phyloP scores from a whole-genome alignment of 192 early-diverging fungal species.

The Coemansia sp. region DNA sequence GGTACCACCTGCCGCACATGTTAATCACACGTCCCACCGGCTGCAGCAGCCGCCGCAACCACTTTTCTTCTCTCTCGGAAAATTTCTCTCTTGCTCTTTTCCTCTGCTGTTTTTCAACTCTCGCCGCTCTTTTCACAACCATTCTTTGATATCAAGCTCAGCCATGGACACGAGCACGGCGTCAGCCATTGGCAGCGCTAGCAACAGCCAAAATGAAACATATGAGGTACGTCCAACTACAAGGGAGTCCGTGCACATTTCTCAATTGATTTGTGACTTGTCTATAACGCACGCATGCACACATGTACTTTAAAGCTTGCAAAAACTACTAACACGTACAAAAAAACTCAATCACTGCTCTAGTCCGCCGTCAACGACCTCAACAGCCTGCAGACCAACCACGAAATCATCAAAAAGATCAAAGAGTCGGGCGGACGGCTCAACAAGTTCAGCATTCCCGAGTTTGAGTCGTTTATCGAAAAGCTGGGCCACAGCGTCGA shows the following conservation, averaged over 20 bases:
- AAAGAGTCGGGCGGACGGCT: constrained; percentile 51
- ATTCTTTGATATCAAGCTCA: neutral
- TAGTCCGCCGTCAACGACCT: constrained; percentile 78
- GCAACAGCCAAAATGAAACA: no score
- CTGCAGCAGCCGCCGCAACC: no score
- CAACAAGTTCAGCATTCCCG: constrained; percentile 30
- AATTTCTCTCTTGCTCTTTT: no score
- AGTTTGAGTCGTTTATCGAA: constrained; percentile 32
- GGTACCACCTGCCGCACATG: no score
- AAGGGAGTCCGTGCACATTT: neutral
- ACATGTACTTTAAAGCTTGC: neutral
- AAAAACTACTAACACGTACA: neutral
- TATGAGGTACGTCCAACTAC: neutral
- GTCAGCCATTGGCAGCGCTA: no score
- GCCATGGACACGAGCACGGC: no score
- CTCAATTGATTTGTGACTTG: neutral
- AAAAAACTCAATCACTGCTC: no score
- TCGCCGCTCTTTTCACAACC: neutral
- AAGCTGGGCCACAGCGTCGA: constrained; percentile 34
- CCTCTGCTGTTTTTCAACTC: neutral
- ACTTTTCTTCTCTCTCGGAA: no score
- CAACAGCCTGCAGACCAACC: constrained; percentile 87
- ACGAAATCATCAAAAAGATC: constrained; percentile 65
- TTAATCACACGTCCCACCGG: no score
- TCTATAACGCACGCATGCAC: neutral